phyloP scores from a whole-genome alignment of 192 early-diverging fungal genomes.

The Coemansia sp. region DNA sequence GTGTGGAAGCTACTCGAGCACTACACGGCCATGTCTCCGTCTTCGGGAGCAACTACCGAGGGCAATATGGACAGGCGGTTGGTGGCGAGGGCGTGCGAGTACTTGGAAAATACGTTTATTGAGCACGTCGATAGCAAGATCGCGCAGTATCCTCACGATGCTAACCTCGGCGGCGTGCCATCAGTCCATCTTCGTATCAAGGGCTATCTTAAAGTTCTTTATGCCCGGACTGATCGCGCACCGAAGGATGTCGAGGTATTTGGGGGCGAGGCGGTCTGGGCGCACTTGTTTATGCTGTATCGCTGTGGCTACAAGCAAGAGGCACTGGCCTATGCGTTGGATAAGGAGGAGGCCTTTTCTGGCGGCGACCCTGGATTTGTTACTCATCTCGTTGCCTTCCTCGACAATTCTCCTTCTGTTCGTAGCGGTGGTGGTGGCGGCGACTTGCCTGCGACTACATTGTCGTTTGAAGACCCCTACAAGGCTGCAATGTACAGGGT shows the following conservation, averaged over 20 bases:
- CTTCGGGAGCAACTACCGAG: neutral
- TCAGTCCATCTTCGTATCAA: conserved; percentile 68
- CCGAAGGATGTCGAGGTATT: conserved; percentile 43
- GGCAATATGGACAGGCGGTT: neutral
- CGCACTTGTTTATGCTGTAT: conserved; percentile 79
- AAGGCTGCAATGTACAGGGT: conserved; percentile 88
- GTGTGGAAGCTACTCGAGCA: conserved; percentile 33
- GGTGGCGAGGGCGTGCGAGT: conserved; percentile 32
- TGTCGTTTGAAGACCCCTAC: conserved; percentile 77
- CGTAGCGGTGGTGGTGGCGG: conserved; percentile 50
- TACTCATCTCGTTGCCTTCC: conserved; percentile 67
- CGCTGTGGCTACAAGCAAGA: conserved; percentile 71
- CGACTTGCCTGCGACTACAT: conserved; percentile 41
- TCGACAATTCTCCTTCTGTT: conserved; percentile 44
- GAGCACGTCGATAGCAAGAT: conserved; percentile 56
- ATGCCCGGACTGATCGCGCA: conserved; percentile 58
- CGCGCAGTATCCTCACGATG: conserved; percentile 61
- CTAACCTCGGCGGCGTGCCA: conserved; percentile 78
- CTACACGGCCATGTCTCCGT: neutral
- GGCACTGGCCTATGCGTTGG: conserved; percentile 65
- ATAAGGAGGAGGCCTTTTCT: conserved; percentile 57
- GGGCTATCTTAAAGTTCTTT: conserved; percentile 71
- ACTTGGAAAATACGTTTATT: conserved; percentile 57
- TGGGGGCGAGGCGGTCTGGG: conserved; percentile 77
- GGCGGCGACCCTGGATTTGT: conserved; percentile 69